Evolutionary conservation across 345 rosid genomes (phyloP).

Genomic region (Citrus medica): DNA sequence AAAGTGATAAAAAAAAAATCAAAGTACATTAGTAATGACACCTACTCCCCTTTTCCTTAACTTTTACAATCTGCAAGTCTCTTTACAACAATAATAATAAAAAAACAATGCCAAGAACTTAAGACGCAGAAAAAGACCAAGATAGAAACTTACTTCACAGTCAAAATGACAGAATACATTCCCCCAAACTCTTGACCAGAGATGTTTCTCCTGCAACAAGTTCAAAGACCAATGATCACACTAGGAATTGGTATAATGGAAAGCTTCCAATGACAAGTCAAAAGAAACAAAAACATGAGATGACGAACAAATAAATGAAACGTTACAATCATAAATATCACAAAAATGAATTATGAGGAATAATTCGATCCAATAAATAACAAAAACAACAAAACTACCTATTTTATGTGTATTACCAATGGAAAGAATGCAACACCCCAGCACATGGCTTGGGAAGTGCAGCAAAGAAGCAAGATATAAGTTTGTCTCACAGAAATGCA

Average conservation of each 20-base stretch:
- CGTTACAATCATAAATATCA: too few relatives aligned
- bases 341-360: neutral
- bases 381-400: neutral
- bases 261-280: neutral
- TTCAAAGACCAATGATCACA: constrained; percentile 10
- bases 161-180: constrained; percentile 77
- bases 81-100: neutral
- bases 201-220: constrained; percentile 75
- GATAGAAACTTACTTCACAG: constrained; percentile 52
- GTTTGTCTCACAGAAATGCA: neutral
- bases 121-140: neutral
- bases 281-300: neutral
- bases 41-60: neutral
- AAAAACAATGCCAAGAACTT: neutral
- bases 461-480: neutral
- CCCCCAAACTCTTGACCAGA: constrained; percentile 99
- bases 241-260: constrained; percentile 6
- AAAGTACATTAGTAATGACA: neutral
- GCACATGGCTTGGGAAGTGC: neutral
- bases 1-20: neutral
- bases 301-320: neutral
- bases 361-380: neutral
- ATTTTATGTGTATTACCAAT: neutral
- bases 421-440: neutral
- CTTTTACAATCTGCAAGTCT: neutral